These are phyloP conservation scores for Aspergillus heteromorphus DNA, from an alignment of 495 filamentous ascomycete genomes.

Conservation along the genomic window DNA sequence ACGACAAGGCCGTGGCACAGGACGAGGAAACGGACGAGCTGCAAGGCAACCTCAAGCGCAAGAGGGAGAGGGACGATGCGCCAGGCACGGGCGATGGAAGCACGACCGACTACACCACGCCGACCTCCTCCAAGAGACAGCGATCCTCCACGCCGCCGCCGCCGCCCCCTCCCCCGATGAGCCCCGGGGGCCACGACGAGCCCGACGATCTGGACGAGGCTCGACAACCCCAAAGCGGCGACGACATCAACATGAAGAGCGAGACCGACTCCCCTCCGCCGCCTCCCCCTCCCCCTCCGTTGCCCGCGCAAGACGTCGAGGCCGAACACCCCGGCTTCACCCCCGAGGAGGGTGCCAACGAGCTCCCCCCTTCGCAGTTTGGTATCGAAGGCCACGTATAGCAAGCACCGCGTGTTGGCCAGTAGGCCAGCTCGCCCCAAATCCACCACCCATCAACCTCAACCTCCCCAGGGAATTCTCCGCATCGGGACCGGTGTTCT, in stretches of 20 bases:
- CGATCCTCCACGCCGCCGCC: constrained; percentile 36
- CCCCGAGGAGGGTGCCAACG: constrained; percentile 9
- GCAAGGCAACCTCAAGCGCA: constrained; percentile 53
- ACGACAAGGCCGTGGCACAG: constrained; percentile 15
- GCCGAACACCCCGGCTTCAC: constrained; percentile 3
- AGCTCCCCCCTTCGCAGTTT: constrained; percentile 16
- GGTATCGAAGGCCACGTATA: constrained; percentile 24
- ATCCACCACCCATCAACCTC: neutral
- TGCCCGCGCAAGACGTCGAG: neutral
- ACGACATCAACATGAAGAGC: constrained; percentile 20
- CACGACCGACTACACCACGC: constrained; percentile 14
- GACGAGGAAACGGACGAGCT: constrained; percentile 16
- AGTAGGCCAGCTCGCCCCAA: neutral
- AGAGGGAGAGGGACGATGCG: constrained; percentile 53
- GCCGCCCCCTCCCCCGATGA: constrained; percentile 23
- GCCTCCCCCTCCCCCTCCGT: constrained; percentile 19
- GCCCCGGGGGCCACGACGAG: constrained; percentile 10
- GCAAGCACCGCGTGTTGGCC: no score
- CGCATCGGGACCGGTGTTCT: constrained; percentile 2
- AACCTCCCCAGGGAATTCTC: neutral
- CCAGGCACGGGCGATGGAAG: constrained; percentile 25
- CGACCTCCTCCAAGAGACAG: constrained; percentile 33
- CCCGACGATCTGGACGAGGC: constrained; percentile 4
- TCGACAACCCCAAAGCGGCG: constrained; percentile 14
- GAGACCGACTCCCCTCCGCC: constrained; percentile 19